Evolutionary conservation across 2,329 filamentous ascomycete genomes (phyloP), one percentile per base, ranked within the genome.

Genomic region (Cercospora canescens): DNA sequence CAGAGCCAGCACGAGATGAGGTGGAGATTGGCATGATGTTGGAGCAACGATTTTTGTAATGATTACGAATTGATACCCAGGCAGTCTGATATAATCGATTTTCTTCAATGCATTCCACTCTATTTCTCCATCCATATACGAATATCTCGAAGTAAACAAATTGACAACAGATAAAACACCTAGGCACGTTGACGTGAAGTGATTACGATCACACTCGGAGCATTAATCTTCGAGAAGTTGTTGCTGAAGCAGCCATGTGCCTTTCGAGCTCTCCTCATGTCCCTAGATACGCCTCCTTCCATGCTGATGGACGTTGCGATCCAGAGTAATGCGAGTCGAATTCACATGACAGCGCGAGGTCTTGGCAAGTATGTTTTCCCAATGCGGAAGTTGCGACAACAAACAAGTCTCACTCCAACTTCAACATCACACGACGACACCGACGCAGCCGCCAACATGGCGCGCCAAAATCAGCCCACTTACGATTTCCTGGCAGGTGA

Each of bases 401-500:
- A 45, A 60, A 55, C 45, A 54, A 62, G 28, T 24, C 28, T 56
- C 28, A 18, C 30, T 24, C 24, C 28, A 55, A 55, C 52, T 28
- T 32, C n/a, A 56, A 35, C 16, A 56, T 56, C 52, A 35, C 52
- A 35, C 39, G 21, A 58, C 52, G 39, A 63, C 54, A 48, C n/a
- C 12, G 4, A 24, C 37, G 30, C 39, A 57, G 54, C 41, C 24
- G 61, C 54, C 61, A 59, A 16, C 39, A 76, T 77, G 71, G 70
- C 76, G 67, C 72, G 78, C 64, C 62, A 60, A 21, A 74, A 76
- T 30, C 80, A 81, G 69, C 81, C 82, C 11, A 80, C 77, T 34
- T 84, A 81, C 74, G 81, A 85, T 74, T 81, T 85, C 73, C 78
- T 84, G 54, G 79, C 81, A 12, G 83, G 82, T 60, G 79, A 74